Evolutionary conservation across 2,329 filamentous ascomycete genomes (phyloP).

Genomic region (Decorospora gaudefroyi): DNA sequence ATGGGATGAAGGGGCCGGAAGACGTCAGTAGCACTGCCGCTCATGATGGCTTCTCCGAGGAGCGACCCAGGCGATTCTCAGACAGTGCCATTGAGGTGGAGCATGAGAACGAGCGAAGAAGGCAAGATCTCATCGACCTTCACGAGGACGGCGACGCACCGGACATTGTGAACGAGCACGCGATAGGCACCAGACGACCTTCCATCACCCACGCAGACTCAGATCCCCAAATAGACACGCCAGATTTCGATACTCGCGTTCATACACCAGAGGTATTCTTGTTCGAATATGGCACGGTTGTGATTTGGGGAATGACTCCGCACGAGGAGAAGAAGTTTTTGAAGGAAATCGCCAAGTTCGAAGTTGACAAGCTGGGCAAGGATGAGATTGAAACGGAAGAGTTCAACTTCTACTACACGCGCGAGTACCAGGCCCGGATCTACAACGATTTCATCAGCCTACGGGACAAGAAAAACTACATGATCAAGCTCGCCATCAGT

Average conservation of each 20-base stretch:
- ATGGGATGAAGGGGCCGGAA: slow-evolving; percentile 57
- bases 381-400: slow-evolving; percentile 95
- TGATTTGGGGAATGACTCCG: slow-evolving; percentile 98
- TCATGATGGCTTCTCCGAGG: slow-evolving; percentile 32
- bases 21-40: slow-evolving; percentile 43
- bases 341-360: slow-evolving; percentile 92
- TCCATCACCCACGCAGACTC: slow-evolving; percentile 38
- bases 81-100: slow-evolving; percentile 73
- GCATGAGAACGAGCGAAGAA: slow-evolving; percentile 59
- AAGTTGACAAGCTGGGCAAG: slow-evolving; percentile 82
- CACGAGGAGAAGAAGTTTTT: slow-evolving; percentile 87
- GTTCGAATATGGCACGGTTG: slow-evolving; percentile 96
- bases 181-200: slow-evolving; percentile 31
- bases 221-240: slow-evolving; percentile 50
- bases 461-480: slow-evolving; percentile 92
- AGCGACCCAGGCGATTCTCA: slow-evolving; percentile 67
- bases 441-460: slow-evolving; percentile 99
- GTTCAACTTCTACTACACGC: slow-evolving; percentile 99
- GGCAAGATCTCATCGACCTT: slow-evolving; percentile 68
- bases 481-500: slow-evolving; percentile 96
- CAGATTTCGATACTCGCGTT: slow-evolving; percentile 83
- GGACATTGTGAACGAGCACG: slow-evolving; percentile 33
- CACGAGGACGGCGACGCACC: slow-evolving; percentile 49
- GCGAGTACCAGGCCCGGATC: slow-evolving; percentile 96
- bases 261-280: slow-evolving; percentile 94